Conservation (phyloP, 805 yeast genomes). For the Candida ortonii region DNA sequence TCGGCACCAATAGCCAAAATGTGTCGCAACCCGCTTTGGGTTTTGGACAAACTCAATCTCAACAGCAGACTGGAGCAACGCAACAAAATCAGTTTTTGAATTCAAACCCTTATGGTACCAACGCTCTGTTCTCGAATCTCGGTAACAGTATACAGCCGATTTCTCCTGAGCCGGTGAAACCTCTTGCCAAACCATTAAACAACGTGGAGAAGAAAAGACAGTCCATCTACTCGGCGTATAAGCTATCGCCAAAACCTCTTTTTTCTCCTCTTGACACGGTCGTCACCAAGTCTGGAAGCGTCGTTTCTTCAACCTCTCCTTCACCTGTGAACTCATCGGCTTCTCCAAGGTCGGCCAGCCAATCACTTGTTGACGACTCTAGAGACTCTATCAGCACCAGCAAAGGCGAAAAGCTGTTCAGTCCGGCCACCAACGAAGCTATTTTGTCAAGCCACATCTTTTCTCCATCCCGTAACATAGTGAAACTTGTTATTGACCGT, state of each 20-base stretch:
- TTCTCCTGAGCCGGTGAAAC: constrained; percentile 46
- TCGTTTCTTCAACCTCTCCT: constrained; percentile 20
- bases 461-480: constrained; percentile 56
- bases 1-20: constrained; percentile 33
- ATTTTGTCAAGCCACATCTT: constrained; percentile 70
- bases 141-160: constrained; percentile 36
- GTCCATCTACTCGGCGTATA: constrained; percentile 58
- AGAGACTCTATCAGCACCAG: constrained; percentile 11
- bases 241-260: constrained; percentile 62
- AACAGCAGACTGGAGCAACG: constrained; percentile 23
- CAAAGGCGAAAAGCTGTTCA: constrained; percentile 33
- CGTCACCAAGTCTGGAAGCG: constrained; percentile 23
- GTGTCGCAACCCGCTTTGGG: constrained; percentile 5
- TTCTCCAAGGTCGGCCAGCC: constrained; percentile 26
- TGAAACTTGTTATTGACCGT: constrained; percentile 53
- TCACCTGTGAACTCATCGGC: constrained; percentile 21
- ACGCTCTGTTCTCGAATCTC: constrained; percentile 55
- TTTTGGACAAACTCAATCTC: constrained; percentile 19
- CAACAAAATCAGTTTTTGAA: constrained; percentile 33
- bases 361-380: constrained; percentile 21
- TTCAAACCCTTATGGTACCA: constrained; percentile 76
- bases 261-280: constrained; percentile 34
- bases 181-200: constrained; percentile 49
- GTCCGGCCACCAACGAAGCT: constrained; percentile 57
- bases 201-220: constrained; percentile 54